Conservation (phyloP, 2,329 filamentous ascomycete genomes). For the Colletotrichum somersetense region DNA sequence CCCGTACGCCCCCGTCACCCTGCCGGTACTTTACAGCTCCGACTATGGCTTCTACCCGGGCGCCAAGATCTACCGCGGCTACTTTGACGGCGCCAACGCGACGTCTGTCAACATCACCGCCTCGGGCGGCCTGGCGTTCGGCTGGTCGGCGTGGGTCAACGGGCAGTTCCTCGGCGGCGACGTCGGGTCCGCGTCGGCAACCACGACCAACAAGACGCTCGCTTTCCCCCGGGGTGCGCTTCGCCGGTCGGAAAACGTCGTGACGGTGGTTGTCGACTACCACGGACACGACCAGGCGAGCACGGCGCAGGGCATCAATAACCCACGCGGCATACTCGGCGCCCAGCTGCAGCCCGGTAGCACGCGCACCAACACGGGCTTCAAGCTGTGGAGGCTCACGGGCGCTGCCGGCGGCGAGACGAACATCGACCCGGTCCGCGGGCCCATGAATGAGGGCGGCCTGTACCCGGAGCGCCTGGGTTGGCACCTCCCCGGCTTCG, state of each 20-base stretch:
- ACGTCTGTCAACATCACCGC: slow-evolving; percentile 72
- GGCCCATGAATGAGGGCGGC: slow-evolving; percentile 76
- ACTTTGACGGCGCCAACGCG: slow-evolving; percentile 73
- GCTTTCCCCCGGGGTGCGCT: slow-evolving; percentile 62
- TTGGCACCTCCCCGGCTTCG: slow-evolving; percentile 67
- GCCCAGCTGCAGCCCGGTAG: slow-evolving; percentile 57
- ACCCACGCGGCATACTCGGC: slow-evolving; percentile 71
- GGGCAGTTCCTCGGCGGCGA: slow-evolving; percentile 71
- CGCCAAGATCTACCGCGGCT: slow-evolving; percentile 76
- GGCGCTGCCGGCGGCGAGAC: slow-evolving; percentile 76
- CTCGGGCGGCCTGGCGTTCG: slow-evolving; percentile 76
- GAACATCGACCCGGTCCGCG: slow-evolving; percentile 70
- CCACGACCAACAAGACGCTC: slow-evolving; percentile 63
- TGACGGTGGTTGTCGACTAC: slow-evolving; percentile 80
- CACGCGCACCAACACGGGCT: slow-evolving; percentile 57
- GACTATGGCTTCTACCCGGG: slow-evolving; percentile 83
- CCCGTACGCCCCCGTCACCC: slow-evolving; percentile 66
- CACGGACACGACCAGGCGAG: slow-evolving; percentile 73
- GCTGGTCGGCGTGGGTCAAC: slow-evolving; percentile 77
- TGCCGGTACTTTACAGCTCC: slow-evolving; percentile 75
- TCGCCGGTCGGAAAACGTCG: slow-evolving; percentile 63
- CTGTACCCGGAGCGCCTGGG: slow-evolving; percentile 73
- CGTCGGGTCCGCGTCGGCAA: slow-evolving; percentile 66
- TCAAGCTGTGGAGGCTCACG: slow-evolving; percentile 72
- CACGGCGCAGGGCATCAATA: slow-evolving; percentile 75